Evolutionary conservation across 2,329 filamentous ascomycete species (phyloP), one percentile per base, ranked within the genome.

Genomic region (Whalleya microplaca): DNA sequence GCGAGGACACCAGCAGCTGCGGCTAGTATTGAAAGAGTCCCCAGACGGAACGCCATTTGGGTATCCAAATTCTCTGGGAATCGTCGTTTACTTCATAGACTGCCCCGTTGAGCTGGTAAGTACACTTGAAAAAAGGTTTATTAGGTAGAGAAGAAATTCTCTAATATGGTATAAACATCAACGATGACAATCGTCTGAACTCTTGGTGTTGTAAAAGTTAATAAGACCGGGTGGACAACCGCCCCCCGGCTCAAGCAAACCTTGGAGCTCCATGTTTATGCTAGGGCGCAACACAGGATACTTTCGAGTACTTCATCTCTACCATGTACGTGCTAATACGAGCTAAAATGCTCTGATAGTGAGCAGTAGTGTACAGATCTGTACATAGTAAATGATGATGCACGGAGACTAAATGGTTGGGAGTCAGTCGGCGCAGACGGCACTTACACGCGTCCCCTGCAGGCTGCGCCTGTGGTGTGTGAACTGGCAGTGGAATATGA

Each of bases 11-110:
- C 56, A 20, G 61, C 61, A 9, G 54, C 55, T n/a, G 60, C 54
- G 32, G 59, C 64, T 23, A 72, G 55, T 37, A 71, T 52, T 37
- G 64, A 59, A 48, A 64, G 62, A 23, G 56, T 53, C 45, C 62
- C 62, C 21, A 66, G 48, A 50, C 54, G 59, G 40, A 59, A 57
- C 60, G 67, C 66, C 63, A 68, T 68, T 37, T 37, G 14, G 50
- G 53, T 40, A 55, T 53, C 21, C 20, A 45, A 40, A 41, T 23
- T 45, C 5, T 45, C 40, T n/a, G n/a, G 19, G 47, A 29, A 44
- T 57, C 32, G 32, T 16, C 32, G 32, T 14, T 12, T 37, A 16
- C 32, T 37, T 37, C 32, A 37, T 37, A 37, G 9, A 37, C 32
- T 12, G 14, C 32, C 7, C 32, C 3, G 32, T 14, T 16, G 32